phyloP scores from a whole-genome alignment of 2,329 filamentous ascomycete species.

The Alternaria postmessia region DNA sequence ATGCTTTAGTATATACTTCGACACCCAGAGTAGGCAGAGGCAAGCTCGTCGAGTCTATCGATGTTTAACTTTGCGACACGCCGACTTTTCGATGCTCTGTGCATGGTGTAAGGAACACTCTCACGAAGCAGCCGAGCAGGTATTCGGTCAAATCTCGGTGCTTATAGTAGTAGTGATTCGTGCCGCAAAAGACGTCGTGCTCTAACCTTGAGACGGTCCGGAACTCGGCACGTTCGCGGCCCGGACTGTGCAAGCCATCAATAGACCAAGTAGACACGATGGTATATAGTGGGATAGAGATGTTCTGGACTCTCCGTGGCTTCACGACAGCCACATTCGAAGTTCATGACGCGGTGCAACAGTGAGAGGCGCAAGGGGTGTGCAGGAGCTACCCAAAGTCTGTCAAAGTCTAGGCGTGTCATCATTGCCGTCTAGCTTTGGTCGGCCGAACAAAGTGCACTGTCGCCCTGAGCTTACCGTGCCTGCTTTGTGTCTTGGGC shows the following conservation, averaged over 20 bases:
- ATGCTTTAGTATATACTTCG: neutral
- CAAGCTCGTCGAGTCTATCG: neutral
- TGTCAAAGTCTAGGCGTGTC: neutral
- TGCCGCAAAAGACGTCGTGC: neutral
- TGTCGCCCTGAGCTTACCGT: conserved; percentile 1
- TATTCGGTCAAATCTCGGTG: conserved; percentile 4
- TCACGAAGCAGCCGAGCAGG: neutral
- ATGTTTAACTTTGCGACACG: neutral
- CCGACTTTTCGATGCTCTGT: neutral
- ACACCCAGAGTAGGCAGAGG: neutral
- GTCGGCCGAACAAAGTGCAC: neutral
- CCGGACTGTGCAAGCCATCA: conserved; percentile 1
- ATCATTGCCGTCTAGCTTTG: neutral
- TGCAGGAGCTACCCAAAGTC: neutral
- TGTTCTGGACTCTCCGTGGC: neutral
- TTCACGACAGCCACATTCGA: neutral
- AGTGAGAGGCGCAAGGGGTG: neutral
- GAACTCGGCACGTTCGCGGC: conserved; percentile 1
- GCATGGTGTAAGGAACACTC: neutral
- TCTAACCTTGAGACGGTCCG: neutral
- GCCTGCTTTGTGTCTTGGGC: neutral
- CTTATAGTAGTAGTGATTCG: neutral
- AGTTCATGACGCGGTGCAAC: neutral
- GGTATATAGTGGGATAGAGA: neutral
- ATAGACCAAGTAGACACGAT: neutral